These are phyloP conservation scores for Hagleromyces aurorensis DNA, from an alignment of 805 yeast genomes.

Conservation along the genomic window DNA sequence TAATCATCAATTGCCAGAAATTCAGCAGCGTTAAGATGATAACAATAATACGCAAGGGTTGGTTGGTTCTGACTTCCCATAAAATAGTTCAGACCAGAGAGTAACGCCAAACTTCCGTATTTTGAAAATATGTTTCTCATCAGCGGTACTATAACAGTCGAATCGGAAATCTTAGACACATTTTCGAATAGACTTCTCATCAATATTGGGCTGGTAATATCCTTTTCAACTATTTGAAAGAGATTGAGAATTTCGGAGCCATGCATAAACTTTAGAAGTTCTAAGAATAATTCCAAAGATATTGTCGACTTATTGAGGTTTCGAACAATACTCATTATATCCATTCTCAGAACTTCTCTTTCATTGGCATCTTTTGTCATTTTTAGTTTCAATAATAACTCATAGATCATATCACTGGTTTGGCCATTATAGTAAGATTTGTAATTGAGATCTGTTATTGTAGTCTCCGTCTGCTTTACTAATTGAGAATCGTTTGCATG, in stretches of 20 bases:
- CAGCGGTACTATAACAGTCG: constrained; percentile 11
- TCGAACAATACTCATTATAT: constrained; percentile 17
- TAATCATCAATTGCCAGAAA: constrained; percentile 25
- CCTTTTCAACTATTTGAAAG: constrained; percentile 18
- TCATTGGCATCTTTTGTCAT: constrained; percentile 23
- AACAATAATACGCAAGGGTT: constrained; percentile 19
- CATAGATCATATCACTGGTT: constrained; percentile 70
- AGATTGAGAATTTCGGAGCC: constrained; percentile 7
- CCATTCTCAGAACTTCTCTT: constrained; percentile 12
- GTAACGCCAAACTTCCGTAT: constrained; percentile 24
- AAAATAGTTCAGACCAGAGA: constrained; percentile 28
- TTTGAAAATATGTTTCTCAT: constrained; percentile 21
- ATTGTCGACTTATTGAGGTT: constrained; percentile 19
- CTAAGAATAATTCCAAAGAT: constrained; percentile 22
- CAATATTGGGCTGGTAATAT: constrained; percentile 15
- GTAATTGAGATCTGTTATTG: constrained; percentile 62
- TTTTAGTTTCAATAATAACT: constrained; percentile 41
- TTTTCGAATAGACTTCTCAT: constrained; percentile 18
- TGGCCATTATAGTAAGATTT: constrained; percentile 86
- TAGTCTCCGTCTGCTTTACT: constrained; percentile 40
- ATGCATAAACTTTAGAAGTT: constrained; percentile 17
- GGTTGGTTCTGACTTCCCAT: constrained; percentile 15
- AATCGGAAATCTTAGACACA: constrained; percentile 8
- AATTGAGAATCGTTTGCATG: constrained; percentile 23
- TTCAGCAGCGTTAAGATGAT: constrained; percentile 26